Base-by-base conservation (phyloP, 2,329 filamentous ascomycete genomes). In the Colletotrichum sp. region DNA sequence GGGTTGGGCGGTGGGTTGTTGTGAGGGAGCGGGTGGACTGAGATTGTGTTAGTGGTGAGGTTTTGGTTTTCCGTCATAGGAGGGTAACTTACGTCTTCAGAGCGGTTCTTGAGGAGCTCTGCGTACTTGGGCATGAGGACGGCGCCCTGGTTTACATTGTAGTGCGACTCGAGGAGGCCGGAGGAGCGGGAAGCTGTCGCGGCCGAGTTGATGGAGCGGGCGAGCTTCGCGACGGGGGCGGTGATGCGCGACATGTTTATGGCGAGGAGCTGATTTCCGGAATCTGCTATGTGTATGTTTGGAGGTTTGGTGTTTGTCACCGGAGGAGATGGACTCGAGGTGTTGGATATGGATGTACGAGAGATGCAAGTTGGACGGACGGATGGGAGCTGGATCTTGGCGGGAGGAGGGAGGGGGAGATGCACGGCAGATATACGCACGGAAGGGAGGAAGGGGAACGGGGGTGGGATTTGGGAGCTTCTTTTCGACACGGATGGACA, bases 231-330 rank as follows among this genome's bases (percentile, higher is more conserved):
- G 78, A 87, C 83, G 81, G 89, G 88, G 62, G 87, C 85, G 18
- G 88, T 88, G 76, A 90, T 85, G 81, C 89, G 85, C 64, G 89
- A 89, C 86, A 90, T 90, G 74, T 24, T 83, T 52, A 26, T 59
- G 16, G 34, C 0, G 8, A 13, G 34, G 34, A 66, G 63, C 63
- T 32, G 39, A 52, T 52, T 66, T 24, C 63, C 63, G 9, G 28
- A 59, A 67, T 62, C 26, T 52, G 73, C 62, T 32, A 36, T 55
- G 34, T 30, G 30, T 62, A 13, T 44, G 59, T 77, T 44, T 49
- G 65, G 71, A 72, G 78, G 28, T 32, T 44, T 69, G 30, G 26
- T 62, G 15, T 69, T 34, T 32, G 59, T 21, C 32, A n/a, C 6
- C 30, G 10, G 24, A 26, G 12, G 5, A 21, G 36, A 52, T n/a